A percentile compares a stretch with the other conserved stretches of the same genome.
phyloP scores from a whole-genome alignment of 768 basidiomycete genomes.

The Collybiopsis confluens region DNA sequence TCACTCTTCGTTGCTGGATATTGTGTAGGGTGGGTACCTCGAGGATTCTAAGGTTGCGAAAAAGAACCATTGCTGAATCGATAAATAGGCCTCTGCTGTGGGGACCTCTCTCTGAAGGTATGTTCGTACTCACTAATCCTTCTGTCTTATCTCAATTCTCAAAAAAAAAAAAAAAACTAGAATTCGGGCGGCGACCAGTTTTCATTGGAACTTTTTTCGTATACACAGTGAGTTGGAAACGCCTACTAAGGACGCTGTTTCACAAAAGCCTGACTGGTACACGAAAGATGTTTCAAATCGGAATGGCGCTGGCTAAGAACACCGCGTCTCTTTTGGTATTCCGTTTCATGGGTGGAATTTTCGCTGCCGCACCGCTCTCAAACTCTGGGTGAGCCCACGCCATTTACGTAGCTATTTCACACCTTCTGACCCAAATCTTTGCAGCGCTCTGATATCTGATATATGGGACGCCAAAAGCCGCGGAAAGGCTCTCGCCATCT shows the following conservation, averaged over 20 bases:
- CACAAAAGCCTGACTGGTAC: no score
- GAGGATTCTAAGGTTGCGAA: no score
- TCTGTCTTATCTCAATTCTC: neutral
- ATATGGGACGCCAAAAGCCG: slow-evolving; percentile 60
- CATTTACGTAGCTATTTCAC: neutral
- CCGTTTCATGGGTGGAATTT: slow-evolving; percentile 67
- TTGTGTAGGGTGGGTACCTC: slow-evolving; percentile 43
- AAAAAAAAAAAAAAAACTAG: no score
- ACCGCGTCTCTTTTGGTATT: slow-evolving; percentile 61
- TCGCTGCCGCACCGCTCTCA: slow-evolving; percentile 64
- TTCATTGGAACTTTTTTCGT: slow-evolving; percentile 53
- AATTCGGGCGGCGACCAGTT: slow-evolving; percentile 57
- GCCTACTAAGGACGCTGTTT: no score
- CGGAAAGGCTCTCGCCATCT: slow-evolving; percentile 64
- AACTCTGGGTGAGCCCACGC: slow-evolving; percentile 52
- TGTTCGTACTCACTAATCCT: neutral
- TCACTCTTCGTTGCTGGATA: slow-evolving; percentile 70
- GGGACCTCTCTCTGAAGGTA: slow-evolving; percentile 46
- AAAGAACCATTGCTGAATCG: neutral
- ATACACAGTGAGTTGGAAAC: slow-evolving; percentile 40
- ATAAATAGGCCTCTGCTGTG: slow-evolving; percentile 44
- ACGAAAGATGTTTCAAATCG: slow-evolving; percentile 66
- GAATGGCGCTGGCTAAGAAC: slow-evolving; percentile 57
- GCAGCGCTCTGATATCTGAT: slow-evolving; percentile 49
- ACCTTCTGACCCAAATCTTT: neutral